A percentile compares a stretch with the other conserved stretches of the same genome.
These are phyloP conservation scores for Phytophthora cactorum DNA, from an alignment of 352 stramenopile species.

Conservation along the genomic window DNA sequence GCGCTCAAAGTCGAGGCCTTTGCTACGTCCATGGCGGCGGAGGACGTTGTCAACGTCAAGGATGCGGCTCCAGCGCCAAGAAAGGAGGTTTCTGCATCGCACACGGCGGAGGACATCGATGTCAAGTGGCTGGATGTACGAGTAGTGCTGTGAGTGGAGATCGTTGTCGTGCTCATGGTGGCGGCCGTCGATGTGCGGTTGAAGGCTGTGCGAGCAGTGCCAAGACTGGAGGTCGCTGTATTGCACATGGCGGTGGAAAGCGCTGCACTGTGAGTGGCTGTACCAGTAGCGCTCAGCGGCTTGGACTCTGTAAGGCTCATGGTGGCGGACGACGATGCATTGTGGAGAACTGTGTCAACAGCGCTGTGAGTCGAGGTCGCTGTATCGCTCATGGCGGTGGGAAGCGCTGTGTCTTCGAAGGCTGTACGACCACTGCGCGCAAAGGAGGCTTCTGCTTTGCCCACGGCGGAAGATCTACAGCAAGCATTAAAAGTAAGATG, in stretches of 20 bases:
- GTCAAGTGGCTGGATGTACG: slow-evolving; percentile 70
- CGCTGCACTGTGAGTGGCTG: slow-evolving; percentile 76
- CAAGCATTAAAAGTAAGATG: slow-evolving; percentile 26
- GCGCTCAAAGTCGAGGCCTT: slow-evolving; percentile 78
- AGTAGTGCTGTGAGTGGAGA: slow-evolving; percentile 82
- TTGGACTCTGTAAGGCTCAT: slow-evolving; percentile 87
- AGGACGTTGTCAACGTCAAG: slow-evolving; percentile 74
- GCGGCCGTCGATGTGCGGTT: slow-evolving; percentile 77
- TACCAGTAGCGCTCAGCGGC: slow-evolving; percentile 79
- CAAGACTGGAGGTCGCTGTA: slow-evolving; percentile 85
- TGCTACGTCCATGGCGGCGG: slow-evolving; percentile 88
- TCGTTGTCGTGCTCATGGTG: slow-evolving; percentile 83
- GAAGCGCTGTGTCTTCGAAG: slow-evolving; percentile 78
- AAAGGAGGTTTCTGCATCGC: slow-evolving; percentile 88
- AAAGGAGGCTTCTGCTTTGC: slow-evolving; percentile 87
- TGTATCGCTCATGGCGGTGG: slow-evolving; percentile 87
- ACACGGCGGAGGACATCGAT: slow-evolving; percentile 85
- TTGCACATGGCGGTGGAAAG: slow-evolving; percentile 85
- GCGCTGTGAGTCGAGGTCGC: slow-evolving; percentile 81
- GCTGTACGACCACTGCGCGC: slow-evolving; percentile 79
- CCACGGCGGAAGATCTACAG: slow-evolving; percentile 59
- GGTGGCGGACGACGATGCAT: slow-evolving; percentile 81
- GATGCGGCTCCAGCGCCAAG: slow-evolving; percentile 83
- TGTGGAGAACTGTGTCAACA: slow-evolving; percentile 70
- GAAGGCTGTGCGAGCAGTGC: slow-evolving; percentile 78